Evolutionary conservation across 148 eudicot genomes (phyloP).

Genomic region (Gaultheria prostrata): DNA sequence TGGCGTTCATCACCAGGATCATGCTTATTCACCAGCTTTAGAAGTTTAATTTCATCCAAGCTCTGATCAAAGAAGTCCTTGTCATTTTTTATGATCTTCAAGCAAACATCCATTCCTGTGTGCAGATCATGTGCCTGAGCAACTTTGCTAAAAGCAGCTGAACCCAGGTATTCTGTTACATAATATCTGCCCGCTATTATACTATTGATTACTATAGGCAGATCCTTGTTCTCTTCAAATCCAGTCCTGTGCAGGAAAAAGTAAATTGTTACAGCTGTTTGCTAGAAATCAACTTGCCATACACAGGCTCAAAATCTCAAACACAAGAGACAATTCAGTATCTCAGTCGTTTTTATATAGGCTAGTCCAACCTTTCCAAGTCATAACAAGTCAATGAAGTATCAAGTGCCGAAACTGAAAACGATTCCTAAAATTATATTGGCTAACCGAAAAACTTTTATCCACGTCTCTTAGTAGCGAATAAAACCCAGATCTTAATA

Average conservation of each 20-base stretch:
- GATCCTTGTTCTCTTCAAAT: slow-evolving; percentile 87
- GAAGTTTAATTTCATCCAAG: slow-evolving; percentile 94
- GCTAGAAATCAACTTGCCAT: slow-evolving; percentile 23
- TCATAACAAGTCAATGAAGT: not conserved
- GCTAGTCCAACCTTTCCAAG: not conserved
- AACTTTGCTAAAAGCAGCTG: slow-evolving; percentile 97
- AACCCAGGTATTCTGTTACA: slow-evolving; percentile 85
- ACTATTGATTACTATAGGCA: slow-evolving; percentile 68
- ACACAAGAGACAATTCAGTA: slow-evolving; percentile 1
- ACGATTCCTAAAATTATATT: not conserved
- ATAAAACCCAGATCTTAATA: not conserved
- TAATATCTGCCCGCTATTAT: slow-evolving; percentile 75
- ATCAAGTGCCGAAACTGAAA: not conserved
- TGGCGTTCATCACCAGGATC: slow-evolving; percentile 84
- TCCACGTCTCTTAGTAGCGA: not conserved
- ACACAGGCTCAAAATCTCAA: slow-evolving; percentile 13
- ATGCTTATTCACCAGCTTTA: slow-evolving; percentile 90
- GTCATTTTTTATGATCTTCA: slow-evolving; percentile 94
- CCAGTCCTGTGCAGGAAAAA: slow-evolving; percentile 70
- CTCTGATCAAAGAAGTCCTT: slow-evolving; percentile 99
- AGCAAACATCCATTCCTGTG: slow-evolving; percentile 82
- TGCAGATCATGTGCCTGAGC: slow-evolving; percentile 90
- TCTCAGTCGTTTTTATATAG: not conserved
- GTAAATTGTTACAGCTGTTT: slow-evolving; percentile 22
- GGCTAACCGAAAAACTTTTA: not conserved